Evolutionary conservation across 2,329 filamentous ascomycete species (phyloP).

Genomic region (Pleomassaria siparia): DNA sequence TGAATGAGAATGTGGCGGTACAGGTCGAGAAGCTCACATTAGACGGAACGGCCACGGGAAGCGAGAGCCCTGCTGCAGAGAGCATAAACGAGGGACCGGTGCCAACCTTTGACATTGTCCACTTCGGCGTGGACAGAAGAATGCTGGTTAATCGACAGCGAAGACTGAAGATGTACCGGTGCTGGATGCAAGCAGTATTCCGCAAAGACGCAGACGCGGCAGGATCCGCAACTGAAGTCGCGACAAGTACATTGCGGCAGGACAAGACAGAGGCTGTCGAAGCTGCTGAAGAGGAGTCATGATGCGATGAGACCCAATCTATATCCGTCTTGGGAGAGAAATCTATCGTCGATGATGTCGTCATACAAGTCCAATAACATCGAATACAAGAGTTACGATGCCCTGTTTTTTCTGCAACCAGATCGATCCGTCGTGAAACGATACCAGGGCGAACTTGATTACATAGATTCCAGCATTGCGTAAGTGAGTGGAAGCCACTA

Average conservation of each 20-base stretch:
- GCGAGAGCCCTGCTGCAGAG: not conserved
- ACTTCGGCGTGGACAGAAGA: constrained; percentile 82
- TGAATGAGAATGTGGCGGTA: not conserved
- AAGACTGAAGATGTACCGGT: constrained; percentile 96
- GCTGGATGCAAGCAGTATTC: constrained; percentile 89
- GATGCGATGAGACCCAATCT: too few relatives aligned
- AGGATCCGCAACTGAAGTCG: constrained; percentile 30
- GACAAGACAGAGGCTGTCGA: constrained; percentile 10
- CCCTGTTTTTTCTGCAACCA: too few relatives aligned
- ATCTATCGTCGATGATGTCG: too few relatives aligned
- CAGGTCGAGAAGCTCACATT: not conserved
- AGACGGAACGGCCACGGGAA: not conserved
- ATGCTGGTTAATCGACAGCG: constrained; percentile 89
- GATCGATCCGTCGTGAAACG: too few relatives aligned
- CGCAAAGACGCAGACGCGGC: constrained; percentile 56
- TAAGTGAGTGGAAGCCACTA: too few relatives aligned
- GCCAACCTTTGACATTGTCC: constrained; percentile 64
- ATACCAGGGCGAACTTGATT: too few relatives aligned
- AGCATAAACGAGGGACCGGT: constrained; percentile 19
- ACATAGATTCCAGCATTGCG: too few relatives aligned
- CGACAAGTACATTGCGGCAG: constrained; percentile 37
- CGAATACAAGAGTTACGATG: too few relatives aligned
- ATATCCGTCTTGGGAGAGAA: too few relatives aligned
- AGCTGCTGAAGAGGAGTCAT: constrained; percentile 1
- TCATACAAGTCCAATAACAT: too few relatives aligned